Evolutionary conservation across 106 monocot species (phyloP), one percentile per base, ranked within the genome.

Genomic region (Triglochin maritima): DNA sequence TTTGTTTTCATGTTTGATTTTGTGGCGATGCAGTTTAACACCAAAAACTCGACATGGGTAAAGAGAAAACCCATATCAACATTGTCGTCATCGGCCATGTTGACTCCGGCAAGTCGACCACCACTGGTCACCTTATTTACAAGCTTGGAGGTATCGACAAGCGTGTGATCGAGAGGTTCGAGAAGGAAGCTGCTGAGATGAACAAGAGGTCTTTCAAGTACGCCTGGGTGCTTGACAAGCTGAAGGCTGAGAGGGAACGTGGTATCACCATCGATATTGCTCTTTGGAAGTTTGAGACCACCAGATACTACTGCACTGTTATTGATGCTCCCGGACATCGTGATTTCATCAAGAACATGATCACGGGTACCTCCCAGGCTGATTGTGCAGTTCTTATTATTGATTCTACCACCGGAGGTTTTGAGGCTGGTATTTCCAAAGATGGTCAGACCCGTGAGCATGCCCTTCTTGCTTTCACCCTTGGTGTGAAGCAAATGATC

Each of bases 161-260:
- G 63, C 46, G 63, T 63, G 63, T 63, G 1, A 63, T 63, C 4
- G 63, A 63, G 63, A 63, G 63, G 44, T 63, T 63, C 4, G 63
- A 63, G 46, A 63, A 63, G 63, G 63, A 63, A 63, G 63, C 63
- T 11, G 63, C 63, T 46, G 63, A 63, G 63, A 63, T 63, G 63
- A 63, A 63, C 63, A 63, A 63, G 63, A 10, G 63, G 63, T 63
- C 63, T 3, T 63, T 63, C 46, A 63, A 63, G 12, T 63, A 63
- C n/a, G 63, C 63, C n/a, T 63, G 63, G 63, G 63, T 63, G 7
- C 63, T 63, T 4, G 63, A 63, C 63, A 63, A 63, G 46, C 43
- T 63, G 2, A 63, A 63, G 46, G 63, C 46, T 11, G 63, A 63
- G 63, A 44, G 63, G 44, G 45, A 63, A 46, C 63, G 63, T 63